Percentiles rank a stretch among this genome's conserved stretches.
phyloP scores from a whole-genome alignment of 169 alveolate genomes.

The Condylostoma magnum region DNA sequence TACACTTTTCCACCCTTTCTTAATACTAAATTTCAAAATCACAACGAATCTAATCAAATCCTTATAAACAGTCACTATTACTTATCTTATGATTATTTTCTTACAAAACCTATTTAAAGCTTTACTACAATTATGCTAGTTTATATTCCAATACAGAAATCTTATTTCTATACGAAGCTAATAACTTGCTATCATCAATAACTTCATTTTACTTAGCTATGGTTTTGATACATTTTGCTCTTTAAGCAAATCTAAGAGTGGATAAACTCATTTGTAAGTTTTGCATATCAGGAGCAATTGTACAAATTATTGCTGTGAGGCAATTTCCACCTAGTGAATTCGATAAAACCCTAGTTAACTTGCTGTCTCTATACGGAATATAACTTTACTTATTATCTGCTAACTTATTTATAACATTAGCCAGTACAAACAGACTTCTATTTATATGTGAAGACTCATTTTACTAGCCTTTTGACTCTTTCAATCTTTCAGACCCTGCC shows the following conservation, averaged over 20 bases:
- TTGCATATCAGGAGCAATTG: constrained; percentile 77
- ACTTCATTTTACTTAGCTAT: constrained; percentile 50
- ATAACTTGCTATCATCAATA: constrained; percentile 40
- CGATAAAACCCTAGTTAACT: constrained; percentile 73
- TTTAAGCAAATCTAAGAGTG: constrained; percentile 77
- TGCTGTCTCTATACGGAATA: constrained; percentile 85
- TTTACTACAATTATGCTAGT: neutral
- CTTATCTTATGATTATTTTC: neutral
- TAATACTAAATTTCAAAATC: neutral
- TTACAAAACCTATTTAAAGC: neutral
- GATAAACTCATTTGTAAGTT: constrained; percentile 70
- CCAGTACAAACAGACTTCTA: constrained; percentile 56
- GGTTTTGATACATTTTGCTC: constrained; percentile 86
- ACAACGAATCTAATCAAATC: neutral
- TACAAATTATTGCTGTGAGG: constrained; percentile 75
- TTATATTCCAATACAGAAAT: constrained; percentile 31
- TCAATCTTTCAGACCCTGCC: constrained; percentile 84
- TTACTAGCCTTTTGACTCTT: constrained; percentile 50
- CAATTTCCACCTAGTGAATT: constrained; percentile 84
- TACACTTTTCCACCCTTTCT: neutral
- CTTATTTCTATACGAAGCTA: constrained; percentile 22
- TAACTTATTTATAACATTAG: constrained; percentile 71
- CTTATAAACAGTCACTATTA: neutral
- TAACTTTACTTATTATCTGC: constrained; percentile 70
- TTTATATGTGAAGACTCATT: constrained; percentile 64